These are phyloP conservation scores for Gamarada debralockiae DNA, from an alignment of 495 filamentous ascomycete genomes.

Conservation along the genomic window DNA sequence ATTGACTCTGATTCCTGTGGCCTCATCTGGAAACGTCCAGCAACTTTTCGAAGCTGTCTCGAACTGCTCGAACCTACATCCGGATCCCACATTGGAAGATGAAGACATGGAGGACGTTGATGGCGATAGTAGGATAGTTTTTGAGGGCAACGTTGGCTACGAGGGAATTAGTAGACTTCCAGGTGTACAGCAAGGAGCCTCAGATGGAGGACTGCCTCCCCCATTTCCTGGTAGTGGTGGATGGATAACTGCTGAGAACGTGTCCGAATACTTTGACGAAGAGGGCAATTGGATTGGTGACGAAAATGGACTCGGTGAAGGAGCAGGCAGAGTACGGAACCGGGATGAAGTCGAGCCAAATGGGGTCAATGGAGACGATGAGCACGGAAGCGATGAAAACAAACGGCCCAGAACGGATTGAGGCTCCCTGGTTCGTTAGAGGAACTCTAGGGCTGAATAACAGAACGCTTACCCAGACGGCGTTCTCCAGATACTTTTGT, in stretches of 20 bases:
- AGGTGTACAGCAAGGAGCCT: slow-evolving; percentile 37
- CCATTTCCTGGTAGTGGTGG: slow-evolving; percentile 81
- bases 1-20: slow-evolving; percentile 63
- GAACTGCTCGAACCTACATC: slow-evolving; percentile 84
- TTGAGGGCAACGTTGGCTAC: slow-evolving; percentile 50
- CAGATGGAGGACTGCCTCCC: slow-evolving; percentile 59
- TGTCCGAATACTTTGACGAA: slow-evolving; percentile 65
- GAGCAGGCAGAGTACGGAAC: slow-evolving; percentile 43
- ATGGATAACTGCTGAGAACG: slow-evolving; percentile 97
- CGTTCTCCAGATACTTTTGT: no score
- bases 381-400: slow-evolving; percentile 15
- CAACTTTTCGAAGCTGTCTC: slow-evolving; percentile 75
- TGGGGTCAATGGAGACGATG: slow-evolving; percentile 18
- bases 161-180: slow-evolving; percentile 40
- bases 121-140: slow-evolving; percentile 50
- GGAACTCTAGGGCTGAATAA: background rate
- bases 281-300: slow-evolving; percentile 54
- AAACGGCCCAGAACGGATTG: slow-evolving; percentile 22
- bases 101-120: slow-evolving; percentile 49
- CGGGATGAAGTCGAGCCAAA: slow-evolving; percentile 32
- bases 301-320: slow-evolving; percentile 21
- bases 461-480: no score
- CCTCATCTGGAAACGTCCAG: slow-evolving; percentile 27
- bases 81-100: slow-evolving; percentile 61
- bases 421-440: background rate